Conservation (phyloP, 2,329 filamentous ascomycete genomes). For the Beauveria varroae region DNA sequence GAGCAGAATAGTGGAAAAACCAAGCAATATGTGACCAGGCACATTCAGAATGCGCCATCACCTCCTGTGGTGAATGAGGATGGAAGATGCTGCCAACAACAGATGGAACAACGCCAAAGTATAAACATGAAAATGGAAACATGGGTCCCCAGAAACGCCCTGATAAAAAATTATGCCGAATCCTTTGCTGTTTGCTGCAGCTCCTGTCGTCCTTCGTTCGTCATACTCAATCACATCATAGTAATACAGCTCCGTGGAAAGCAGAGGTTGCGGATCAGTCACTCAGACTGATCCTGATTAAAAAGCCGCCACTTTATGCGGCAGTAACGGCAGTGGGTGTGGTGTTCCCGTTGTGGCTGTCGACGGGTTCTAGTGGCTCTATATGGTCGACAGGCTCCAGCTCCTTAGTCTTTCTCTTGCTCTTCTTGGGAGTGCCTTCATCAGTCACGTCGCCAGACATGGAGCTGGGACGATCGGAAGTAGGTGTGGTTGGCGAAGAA, state of each 20-base stretch:
- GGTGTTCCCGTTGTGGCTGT: conserved; percentile 2
- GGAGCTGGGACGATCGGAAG: conserved; percentile 29
- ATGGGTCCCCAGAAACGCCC: conserved; percentile 16
- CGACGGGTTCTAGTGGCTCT: not conserved
- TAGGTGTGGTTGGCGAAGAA: conserved; percentile 31
- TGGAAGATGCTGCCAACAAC: not conserved
- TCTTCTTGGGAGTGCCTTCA: conserved; percentile 28
- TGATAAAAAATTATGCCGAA: conserved; percentile 10
- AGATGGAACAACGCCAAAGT: not conserved
- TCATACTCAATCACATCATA: conserved; percentile 10
- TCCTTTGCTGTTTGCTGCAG: not conserved
- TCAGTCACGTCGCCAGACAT: conserved; percentile 23
- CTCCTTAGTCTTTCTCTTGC: conserved; percentile 15
- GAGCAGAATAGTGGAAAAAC: not conserved
- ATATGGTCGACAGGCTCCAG: not conserved
- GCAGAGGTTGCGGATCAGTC: not conserved
- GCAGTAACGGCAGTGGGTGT: conserved; percentile 7
- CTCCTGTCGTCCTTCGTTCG: not conserved
- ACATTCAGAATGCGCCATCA: not conserved
- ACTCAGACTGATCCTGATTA: not conserved
- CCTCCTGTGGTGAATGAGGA: not conserved
- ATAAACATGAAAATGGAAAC: not conserved
- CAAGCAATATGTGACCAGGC: not conserved
- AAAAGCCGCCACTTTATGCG: not conserved
- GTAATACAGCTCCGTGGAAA: not conserved